phyloP scores from a whole-genome alignment of 257 asterid genomes.

The Salvia rosmarinus region DNA sequence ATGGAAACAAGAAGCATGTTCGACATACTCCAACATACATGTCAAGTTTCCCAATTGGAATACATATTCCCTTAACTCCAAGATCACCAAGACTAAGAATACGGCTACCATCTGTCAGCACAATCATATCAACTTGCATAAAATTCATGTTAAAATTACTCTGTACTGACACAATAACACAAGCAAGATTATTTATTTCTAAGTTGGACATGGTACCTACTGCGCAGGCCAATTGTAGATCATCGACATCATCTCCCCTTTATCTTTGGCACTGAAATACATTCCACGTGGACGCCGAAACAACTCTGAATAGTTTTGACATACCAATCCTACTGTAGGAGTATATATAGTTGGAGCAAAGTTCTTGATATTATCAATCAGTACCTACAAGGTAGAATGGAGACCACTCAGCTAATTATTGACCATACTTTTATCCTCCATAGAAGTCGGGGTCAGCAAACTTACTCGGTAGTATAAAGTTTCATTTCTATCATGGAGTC shows the following conservation, averaged over 20 bases:
- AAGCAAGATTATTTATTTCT: slow-evolving; percentile 15
- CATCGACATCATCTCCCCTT: slow-evolving; percentile 99
- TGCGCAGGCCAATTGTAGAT: slow-evolving; percentile 94
- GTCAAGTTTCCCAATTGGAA: slow-evolving; percentile 97
- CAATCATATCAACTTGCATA: slow-evolving; percentile 97
- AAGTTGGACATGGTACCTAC: slow-evolving; percentile 56
- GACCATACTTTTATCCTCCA: slow-evolving; percentile 20
- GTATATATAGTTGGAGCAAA: slow-evolving; percentile 98
- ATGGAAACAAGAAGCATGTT: slow-evolving; percentile 19
- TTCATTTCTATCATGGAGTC: slow-evolving; percentile 98
- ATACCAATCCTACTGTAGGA: slow-evolving; percentile 97
- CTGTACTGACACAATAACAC: slow-evolving; percentile 14
- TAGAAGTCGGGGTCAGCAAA: slow-evolving; percentile 30
- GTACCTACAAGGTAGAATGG: slow-evolving; percentile 57
- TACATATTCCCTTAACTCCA: slow-evolving; percentile 99
- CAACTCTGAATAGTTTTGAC: slow-evolving; percentile 98
- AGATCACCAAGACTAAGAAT: slow-evolving; percentile 99
- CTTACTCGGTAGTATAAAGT: slow-evolving; percentile 95
- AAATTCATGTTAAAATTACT: not conserved
- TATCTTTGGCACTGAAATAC: slow-evolving; percentile 99
- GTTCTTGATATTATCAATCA: slow-evolving; percentile 82
- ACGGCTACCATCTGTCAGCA: slow-evolving; percentile 97
- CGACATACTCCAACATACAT: slow-evolving; percentile 93
- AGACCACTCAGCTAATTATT: slow-evolving; percentile 29
- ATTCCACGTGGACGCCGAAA: slow-evolving; percentile 98